Base-by-base conservation (phyloP, 345 rosid species). In the Psidium friedrichsthalianum region DNA sequence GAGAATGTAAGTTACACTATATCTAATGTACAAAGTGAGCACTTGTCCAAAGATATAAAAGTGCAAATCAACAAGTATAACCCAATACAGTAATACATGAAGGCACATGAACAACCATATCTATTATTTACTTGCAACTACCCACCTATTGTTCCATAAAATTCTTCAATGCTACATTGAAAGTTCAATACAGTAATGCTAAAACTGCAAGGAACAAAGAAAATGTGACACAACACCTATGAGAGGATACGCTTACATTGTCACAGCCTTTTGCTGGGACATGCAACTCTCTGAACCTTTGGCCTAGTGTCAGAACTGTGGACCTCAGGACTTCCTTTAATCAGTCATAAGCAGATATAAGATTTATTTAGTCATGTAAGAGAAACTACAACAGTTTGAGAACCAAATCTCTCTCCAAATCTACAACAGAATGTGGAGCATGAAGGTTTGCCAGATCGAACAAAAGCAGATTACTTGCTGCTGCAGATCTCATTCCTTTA, bases 401-500 rank as follows among this genome's bases (percentile, higher is more conserved):
- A 82, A 82, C 47, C 84, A 36, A 27, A 82, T n/a, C 59, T 25
- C 57, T 82, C n/a, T 44, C 44, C 25, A 51, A 51, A 52, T 27
- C 83, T 36, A 82, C 58, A 51, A 82, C 58, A 8, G 2, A 53
- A 6, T 11, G 25, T 82, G 84, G 18, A 52, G 57, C 57, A 32
- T 82, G 55, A 42, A 22, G 20, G 57, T 52, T 52, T 52, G 84
- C n/a, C 58, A 29, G 58, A 82, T 25, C 14, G 32, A 22, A 16
- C 25, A 82, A 40, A 44, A 20, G 55, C 44, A 84, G 78, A n/a
- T 8, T 20, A 27, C 24, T 15, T 84, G 14, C 55, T 69, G 47
- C 85, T 21, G 51, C 74, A 25, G 2, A 22, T 40, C 83, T 92
- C 85, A 94, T 88, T 94, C 95, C 88, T 90, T 95, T 44, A 92